phyloP scores from a whole-genome alignment of 202 grass and related monocot species.

The Carex arenaria region DNA sequence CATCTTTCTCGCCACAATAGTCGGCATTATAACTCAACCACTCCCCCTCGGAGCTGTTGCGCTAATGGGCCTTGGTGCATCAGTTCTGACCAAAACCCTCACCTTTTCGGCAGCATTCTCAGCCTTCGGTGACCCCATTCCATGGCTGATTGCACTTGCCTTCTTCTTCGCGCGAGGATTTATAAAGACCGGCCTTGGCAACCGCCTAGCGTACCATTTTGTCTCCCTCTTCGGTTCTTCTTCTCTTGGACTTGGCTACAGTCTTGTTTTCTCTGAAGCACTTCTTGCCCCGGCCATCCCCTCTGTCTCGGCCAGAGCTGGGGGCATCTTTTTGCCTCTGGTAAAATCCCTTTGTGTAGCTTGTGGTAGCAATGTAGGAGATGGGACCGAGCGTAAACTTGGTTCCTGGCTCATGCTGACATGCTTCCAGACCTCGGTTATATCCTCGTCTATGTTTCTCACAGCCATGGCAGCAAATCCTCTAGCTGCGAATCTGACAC shows the following conservation, averaged over 20 bases:
- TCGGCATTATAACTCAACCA: constrained; percentile 93
- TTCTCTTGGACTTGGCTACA: constrained; percentile 81
- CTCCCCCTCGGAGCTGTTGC: constrained; percentile 90
- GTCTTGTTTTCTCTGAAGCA: constrained; percentile 92
- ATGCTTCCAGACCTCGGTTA: constrained; percentile 89
- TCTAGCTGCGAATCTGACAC: constrained; percentile 78
- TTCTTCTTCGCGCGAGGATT: constrained; percentile 97
- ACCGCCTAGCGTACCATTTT: constrained; percentile 83
- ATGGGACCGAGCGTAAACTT: constrained; percentile 60
- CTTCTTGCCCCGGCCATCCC: constrained; percentile 88
- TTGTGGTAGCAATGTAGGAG: constrained; percentile 62
- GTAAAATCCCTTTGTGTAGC: constrained; percentile 85
- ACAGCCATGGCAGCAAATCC: constrained; percentile 91
- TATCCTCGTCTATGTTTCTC: constrained; percentile 95
- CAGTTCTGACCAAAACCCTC: constrained; percentile 79
- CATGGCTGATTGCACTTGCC: constrained; percentile 97
- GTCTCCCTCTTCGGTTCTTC: constrained; percentile 82
- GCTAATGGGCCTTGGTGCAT: constrained; percentile 75
- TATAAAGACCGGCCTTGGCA: constrained; percentile 91
- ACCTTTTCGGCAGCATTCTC: constrained; percentile 88
- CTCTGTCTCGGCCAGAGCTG: constrained; percentile 73
- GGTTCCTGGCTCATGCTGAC: constrained; percentile 97
- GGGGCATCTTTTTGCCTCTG: constrained; percentile 87
- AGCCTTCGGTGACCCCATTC: constrained; percentile 92
- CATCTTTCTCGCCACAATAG: constrained; percentile 89